Evolutionary conservation across 2,329 filamentous ascomycete genomes (phyloP).

Genomic region (Fusarium neocosmosporiellum): DNA sequence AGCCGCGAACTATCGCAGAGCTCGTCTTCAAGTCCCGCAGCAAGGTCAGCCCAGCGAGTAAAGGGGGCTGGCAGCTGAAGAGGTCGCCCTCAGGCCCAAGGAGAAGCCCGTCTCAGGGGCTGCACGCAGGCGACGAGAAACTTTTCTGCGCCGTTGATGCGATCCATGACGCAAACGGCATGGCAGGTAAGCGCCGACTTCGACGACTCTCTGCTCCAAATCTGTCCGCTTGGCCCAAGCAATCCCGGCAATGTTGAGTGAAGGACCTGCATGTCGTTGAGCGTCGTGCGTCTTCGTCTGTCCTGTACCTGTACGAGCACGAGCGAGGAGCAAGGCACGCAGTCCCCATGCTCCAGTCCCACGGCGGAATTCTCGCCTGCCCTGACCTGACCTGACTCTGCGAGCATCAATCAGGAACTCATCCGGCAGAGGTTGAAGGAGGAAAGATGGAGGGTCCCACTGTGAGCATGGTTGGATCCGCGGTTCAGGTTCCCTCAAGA

Average conservation of each 20-base stretch:
- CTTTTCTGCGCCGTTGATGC: slow-evolving; percentile 24
- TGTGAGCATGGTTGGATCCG: slow-evolving; percentile 8
- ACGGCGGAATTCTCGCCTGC: slow-evolving; percentile 13
- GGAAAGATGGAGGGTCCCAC: slow-evolving; percentile 8
- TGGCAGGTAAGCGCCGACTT: slow-evolving; percentile 17
- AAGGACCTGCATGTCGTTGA: slow-evolving; percentile 1
- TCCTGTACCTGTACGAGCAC: not conserved
- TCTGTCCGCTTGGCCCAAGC: not conserved
- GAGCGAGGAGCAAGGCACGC: not conserved
- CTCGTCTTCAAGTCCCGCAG: slow-evolving; percentile 6
- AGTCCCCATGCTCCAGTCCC: slow-evolving; percentile 2
- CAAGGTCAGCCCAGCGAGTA: slow-evolving; percentile 6
- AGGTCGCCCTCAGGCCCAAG: slow-evolving; percentile 4
- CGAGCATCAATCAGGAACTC: slow-evolving; percentile 11
- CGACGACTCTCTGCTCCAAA: not conserved
- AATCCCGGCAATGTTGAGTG: not conserved
- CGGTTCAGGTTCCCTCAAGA: slow-evolving; percentile 22
- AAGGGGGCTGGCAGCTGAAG: slow-evolving; percentile 5
- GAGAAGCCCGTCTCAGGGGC: slow-evolving; percentile 8
- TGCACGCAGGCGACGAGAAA: slow-evolving; percentile 23
- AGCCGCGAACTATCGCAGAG: not conserved
- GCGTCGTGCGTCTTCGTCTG: not conserved
- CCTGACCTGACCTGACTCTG: slow-evolving; percentile 1
- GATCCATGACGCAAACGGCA: slow-evolving; percentile 9
- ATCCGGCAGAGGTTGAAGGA: not conserved